Conservation (phyloP, 768 basidiomycete species). For the Panaeolus cyanescens region DNA sequence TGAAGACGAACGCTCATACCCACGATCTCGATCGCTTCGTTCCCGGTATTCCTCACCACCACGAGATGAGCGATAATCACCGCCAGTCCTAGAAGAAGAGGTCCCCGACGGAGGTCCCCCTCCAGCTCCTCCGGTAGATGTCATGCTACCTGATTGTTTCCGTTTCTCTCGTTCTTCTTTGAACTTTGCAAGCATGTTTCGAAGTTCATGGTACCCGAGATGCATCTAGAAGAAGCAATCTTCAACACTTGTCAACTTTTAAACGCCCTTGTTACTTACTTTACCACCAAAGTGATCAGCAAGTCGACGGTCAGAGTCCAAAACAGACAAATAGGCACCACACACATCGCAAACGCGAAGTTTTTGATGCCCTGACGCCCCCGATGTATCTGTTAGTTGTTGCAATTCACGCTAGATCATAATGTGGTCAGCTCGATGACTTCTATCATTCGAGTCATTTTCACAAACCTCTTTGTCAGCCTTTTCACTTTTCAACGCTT, state of each 20-base stretch:
- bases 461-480: conserved; percentile 84
- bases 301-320: conserved; percentile 97
- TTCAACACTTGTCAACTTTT: conserved; percentile 26
- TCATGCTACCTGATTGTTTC: conserved; percentile 49
- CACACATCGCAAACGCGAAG: conserved; percentile 99
- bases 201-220: conserved; percentile 96
- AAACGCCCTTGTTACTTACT: conserved; percentile 48
- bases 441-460: conserved; percentile 3
- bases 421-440: neutral
- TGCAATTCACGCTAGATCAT: conserved; percentile 81
- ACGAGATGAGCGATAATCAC: conserved; percentile 41
- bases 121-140: conserved; percentile 32
- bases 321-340: conserved; percentile 97
- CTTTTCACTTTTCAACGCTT: conserved; percentile 96
- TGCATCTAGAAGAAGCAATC: no score
- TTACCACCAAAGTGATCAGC: conserved; percentile 99
- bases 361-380: conserved; percentile 99
- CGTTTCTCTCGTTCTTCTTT: conserved; percentile 89
- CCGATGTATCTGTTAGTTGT: conserved; percentile 95
- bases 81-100: conserved; percentile 34
- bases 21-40: conserved; percentile 63
- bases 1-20: conserved; percentile 67
- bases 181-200: conserved; percentile 90
- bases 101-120: conserved; percentile 39
- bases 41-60: conserved; percentile 67